Conservation (phyloP, 805 yeast species). For the Metschnikowia chrysomelidarum region DNA sequence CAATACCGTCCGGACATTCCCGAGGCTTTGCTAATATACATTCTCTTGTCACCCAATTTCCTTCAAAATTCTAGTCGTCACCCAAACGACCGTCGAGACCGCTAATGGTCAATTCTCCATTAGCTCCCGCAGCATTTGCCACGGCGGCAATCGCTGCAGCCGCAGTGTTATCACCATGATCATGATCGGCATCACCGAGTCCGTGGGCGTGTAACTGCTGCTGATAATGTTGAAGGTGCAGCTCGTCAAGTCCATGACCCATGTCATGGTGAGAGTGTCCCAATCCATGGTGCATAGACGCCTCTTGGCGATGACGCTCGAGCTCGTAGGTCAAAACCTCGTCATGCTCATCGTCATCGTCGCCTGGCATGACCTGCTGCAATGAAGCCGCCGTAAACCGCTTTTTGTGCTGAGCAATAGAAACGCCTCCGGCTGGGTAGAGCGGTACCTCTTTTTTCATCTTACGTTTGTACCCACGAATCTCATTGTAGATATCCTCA, state of each 20-base stretch:
- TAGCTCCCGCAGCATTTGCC: conserved; percentile 31
- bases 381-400: conserved; percentile 19
- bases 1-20: too few relatives aligned
- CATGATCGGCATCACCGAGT: conserved; percentile 21
- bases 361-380: conserved; percentile 22
- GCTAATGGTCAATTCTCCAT: conserved; percentile 39
- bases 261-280: conserved; percentile 12
- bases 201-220: conserved; percentile 29
- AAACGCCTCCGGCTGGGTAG: conserved; percentile 15
- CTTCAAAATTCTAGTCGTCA: conserved; percentile 30
- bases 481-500: conserved; percentile 58
- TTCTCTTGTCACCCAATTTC: not conserved
- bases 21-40: not conserved
- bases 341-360: conserved; percentile 22
- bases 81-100: conserved; percentile 45
- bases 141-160: conserved; percentile 45
- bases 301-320: conserved; percentile 21
- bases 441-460: conserved; percentile 40
- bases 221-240: conserved; percentile 27
- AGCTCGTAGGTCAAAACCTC: conserved; percentile 23
- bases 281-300: too few relatives aligned
- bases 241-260: conserved; percentile 22
- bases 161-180: conserved; percentile 20
- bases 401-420: conserved; percentile 14
- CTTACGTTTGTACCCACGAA: conserved; percentile 53